Conservation (phyloP, 441 rosid genomes). For the Corymbia calophylla region DNA sequence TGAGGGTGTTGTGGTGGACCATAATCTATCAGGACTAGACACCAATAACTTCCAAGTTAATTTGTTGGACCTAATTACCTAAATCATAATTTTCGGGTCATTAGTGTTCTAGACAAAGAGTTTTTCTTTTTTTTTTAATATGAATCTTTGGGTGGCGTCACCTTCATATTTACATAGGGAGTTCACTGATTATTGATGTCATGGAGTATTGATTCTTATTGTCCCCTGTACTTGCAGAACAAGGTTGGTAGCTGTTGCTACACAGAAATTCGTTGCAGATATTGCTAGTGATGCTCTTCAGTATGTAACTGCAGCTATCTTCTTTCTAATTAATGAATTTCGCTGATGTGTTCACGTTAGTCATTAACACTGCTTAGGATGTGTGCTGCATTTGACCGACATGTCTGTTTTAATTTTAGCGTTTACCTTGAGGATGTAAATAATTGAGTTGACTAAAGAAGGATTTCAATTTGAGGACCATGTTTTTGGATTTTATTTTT, state of each 20-base stretch:
- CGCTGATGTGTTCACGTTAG: background rate
- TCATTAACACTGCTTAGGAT: background rate
- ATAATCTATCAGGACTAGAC: background rate
- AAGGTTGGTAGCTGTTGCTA: constrained; percentile 90
- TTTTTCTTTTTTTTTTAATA: background rate
- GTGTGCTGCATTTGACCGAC: background rate
- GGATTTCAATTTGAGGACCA: background rate
- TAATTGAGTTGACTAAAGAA: background rate
- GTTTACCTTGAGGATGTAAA: background rate
- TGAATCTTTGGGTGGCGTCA: background rate
- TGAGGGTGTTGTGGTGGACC: background rate
- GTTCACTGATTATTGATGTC: background rate
- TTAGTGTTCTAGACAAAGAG: background rate
- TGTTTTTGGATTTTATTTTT: background rate
- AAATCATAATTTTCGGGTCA: background rate
- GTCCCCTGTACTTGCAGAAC: constrained; percentile 34
- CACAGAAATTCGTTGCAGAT: constrained; percentile 89
- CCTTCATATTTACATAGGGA: background rate
- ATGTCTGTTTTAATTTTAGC: background rate
- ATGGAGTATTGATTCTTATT: background rate
- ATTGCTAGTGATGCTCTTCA: constrained; percentile 63
- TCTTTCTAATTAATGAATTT: background rate
- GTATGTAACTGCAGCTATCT: constrained; percentile 31
- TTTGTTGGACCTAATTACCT: background rate
- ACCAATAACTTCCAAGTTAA: rapidly evolving